Base-by-base conservation (phyloP, 148 eudicot genomes). In the Camellia lanceoleosa region DNA sequence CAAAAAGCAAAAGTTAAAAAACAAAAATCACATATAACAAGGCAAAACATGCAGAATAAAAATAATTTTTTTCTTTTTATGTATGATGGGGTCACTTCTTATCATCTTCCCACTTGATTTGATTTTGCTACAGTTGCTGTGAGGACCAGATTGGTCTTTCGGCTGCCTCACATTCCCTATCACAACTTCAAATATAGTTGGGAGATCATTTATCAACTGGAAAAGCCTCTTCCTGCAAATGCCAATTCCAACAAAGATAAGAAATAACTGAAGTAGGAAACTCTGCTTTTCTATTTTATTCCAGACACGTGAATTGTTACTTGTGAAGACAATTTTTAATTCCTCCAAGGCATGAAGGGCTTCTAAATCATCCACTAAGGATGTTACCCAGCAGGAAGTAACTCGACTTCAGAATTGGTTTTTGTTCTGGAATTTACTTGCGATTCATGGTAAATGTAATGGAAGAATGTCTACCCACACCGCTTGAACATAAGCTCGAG, bases 111-210 rank as follows among this genome's bases (percentile, higher is more conserved):
- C 89, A 59, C 87, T 81, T 75, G 97, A 87, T 86, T 87, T 91
- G 73, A 59, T 88, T 80, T 86, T 90, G 87, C 81, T 88, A 86
- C 91, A 71, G 76, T 90, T 91, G 86, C 86, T 89, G 63, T 87
- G 90, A 76, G 83, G 52, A 60, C 83, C 90, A 75, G 90, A 42
- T 77, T 86, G 88, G 46, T 92, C 91, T 82, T 82, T 90, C 2
- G 90, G 65, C 77, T 79, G 86, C 85, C 88, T 88, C 65, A 51
- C 82, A 77, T 72, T 82, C 59, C 88, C 92, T 3, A 82, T 84
- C 80, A 95, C 90, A 83, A 87, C 85, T 86, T 95, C 97, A 82
- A 83, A 90, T 58, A 95, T 89, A 72, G 94, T 89, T 54, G 97
- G 96, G 64, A 93, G 75, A n/a, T 93, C 94, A 80, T 23, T 23